A percentile compares a stretch with the other conserved stretches of the same genome.
Conservation (phyloP, 495 filamentous ascomycete genomes). For the Penicillium paxilli region DNA sequence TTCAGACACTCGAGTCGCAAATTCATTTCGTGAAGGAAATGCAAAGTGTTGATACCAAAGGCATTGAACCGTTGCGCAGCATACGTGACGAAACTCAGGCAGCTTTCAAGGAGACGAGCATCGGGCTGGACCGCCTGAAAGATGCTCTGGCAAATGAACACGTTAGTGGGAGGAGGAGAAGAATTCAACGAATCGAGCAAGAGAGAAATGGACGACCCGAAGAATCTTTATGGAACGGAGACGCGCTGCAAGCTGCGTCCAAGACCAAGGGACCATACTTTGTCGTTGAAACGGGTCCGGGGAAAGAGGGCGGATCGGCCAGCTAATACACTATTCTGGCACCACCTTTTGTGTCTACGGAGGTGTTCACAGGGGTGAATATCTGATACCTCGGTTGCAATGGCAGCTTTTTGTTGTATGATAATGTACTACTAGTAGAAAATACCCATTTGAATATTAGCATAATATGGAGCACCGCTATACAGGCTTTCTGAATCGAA, state of each 20-base stretch:
- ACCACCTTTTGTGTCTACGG: background rate
- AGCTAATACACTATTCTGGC: background rate
- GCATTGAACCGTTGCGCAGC: constrained; percentile 67
- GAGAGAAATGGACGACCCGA: constrained; percentile 36
- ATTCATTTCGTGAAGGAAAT: constrained; percentile 86
- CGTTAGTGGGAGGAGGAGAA: constrained; percentile 49
- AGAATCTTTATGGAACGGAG: constrained; percentile 56
- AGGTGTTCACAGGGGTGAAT: too few relatives aligned
- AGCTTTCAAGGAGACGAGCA: constrained; percentile 52
- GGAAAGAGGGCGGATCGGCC: constrained; percentile 1
- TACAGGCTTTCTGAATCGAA: background rate
- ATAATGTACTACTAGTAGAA: background rate
- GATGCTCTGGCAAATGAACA: constrained; percentile 55
- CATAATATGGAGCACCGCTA: background rate
- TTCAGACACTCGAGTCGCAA: constrained; percentile 75
- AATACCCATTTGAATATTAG: background rate
- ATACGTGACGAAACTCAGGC: constrained; percentile 77
- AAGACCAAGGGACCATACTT: constrained; percentile 74
- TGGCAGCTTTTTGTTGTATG: too few relatives aligned
- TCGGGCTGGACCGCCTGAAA: constrained; percentile 51
- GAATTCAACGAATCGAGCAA: constrained; percentile 38
- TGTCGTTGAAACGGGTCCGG: constrained; percentile 64
- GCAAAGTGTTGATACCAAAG: constrained; percentile 73
- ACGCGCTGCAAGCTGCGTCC: constrained; percentile 65
- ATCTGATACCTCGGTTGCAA: too few relatives aligned